Conservation (phyloP, 176 grass and related monocot genomes). For the Poa pratensis region DNA sequence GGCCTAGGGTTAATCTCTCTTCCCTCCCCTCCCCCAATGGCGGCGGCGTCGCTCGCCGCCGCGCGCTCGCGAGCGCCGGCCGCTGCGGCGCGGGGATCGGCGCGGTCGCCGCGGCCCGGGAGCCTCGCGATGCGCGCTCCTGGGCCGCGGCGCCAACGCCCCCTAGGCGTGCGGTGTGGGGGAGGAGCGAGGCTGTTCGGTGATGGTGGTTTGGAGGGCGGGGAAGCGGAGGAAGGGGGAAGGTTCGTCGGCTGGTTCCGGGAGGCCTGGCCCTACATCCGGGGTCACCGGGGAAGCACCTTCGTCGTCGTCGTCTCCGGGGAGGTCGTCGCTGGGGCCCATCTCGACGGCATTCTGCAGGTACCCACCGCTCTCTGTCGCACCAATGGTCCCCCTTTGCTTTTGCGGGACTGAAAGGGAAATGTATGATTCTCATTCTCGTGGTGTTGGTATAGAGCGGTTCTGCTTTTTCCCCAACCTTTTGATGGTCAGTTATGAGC, state of each 20-base stretch:
- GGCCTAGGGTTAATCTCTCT: not conserved
- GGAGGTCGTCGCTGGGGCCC: conserved; percentile 68
- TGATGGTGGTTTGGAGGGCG: not conserved
- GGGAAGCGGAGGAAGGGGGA: conserved; percentile 47
- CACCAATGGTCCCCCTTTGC: not conserved
- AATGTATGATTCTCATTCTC: not conserved
- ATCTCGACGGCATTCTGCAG: conserved; percentile 80
- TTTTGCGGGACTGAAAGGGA: not conserved
- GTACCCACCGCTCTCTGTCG: conserved; percentile 20
- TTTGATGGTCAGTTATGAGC: not conserved
- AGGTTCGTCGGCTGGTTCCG: conserved; percentile 82
- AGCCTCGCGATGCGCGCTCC: conserved; percentile 1
- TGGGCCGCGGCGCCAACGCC: not conserved
- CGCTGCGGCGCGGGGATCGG: not conserved
- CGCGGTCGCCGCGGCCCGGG: not conserved
- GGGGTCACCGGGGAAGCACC: conserved; percentile 79
- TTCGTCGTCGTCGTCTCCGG: conserved; percentile 83
- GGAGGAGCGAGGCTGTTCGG: not conserved
- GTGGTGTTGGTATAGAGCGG: not conserved
- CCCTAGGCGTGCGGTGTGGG: not conserved
- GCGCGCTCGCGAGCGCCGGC: conserved; percentile 10
- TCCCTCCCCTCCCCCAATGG: not conserved
- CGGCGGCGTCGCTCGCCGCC: conserved; percentile 36
- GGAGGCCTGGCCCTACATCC: conserved; percentile 86
- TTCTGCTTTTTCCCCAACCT: not conserved